phyloP scores from a whole-genome alignment of 192 early-diverging fungal species.

The Gamsiella multidivaricata region DNA sequence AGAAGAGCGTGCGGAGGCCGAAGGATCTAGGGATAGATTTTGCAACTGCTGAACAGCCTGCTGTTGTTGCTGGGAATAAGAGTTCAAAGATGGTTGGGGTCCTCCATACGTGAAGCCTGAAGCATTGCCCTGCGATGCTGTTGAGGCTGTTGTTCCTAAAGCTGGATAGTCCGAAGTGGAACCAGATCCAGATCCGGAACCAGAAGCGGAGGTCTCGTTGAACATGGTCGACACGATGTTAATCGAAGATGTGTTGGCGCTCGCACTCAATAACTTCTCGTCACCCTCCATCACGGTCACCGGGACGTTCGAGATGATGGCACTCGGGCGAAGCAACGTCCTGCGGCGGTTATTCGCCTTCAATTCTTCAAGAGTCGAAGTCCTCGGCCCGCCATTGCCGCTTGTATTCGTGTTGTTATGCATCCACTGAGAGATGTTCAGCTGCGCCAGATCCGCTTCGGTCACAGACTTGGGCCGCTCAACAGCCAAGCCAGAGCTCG shows the following conservation, averaged over 20 bases:
- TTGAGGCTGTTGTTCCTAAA: constrained; percentile 1
- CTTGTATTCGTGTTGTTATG: constrained; percentile 23
- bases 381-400: not conserved
- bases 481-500: constrained; percentile 40
- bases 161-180: constrained; percentile 7
- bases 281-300: constrained; percentile 53
- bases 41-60: constrained; percentile 48
- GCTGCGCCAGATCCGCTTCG: constrained; percentile 37
- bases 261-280: constrained; percentile 52
- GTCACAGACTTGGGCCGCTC: constrained; percentile 55
- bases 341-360: constrained; percentile 50
- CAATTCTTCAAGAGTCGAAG: constrained; percentile 36
- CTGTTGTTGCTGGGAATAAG: constrained; percentile 46
- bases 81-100: constrained; percentile 14
- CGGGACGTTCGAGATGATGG: constrained; percentile 53
- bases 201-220: constrained; percentile 21
- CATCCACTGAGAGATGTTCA: constrained; percentile 46
- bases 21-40: constrained; percentile 28
- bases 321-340: constrained; percentile 42
- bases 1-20: not conserved
- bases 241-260: constrained; percentile 54
- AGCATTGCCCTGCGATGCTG: constrained; percentile 28
- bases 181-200: constrained; percentile 25
- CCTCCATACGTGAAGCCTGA: constrained; percentile 13
- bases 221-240: constrained; percentile 56